These are phyloP conservation scores for Leptographium procerum DNA, from an alignment of 2,329 filamentous ascomycete genomes.

Conservation along the genomic window DNA sequence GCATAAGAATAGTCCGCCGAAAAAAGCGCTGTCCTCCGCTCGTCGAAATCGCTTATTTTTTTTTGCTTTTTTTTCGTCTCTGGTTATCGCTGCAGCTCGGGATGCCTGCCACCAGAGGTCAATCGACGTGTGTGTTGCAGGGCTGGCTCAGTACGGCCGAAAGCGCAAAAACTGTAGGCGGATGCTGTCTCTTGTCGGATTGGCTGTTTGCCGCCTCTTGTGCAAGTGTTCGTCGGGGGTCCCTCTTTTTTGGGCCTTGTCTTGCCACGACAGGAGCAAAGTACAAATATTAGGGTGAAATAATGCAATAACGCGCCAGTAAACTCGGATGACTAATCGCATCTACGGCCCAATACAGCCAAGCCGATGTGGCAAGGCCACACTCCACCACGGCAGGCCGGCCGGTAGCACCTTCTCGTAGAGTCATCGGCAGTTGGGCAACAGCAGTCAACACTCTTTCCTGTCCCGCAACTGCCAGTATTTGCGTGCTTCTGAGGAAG, in stretches of 20 bases:
- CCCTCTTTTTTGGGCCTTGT: background rate
- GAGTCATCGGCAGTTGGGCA: background rate
- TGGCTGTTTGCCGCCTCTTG: background rate
- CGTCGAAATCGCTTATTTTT: background rate
- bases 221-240: background rate
- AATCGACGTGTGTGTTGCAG: background rate
- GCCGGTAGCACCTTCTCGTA: background rate
- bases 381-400: background rate
- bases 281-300: background rate
- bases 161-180: background rate
- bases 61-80: background rate
- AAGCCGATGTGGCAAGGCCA: background rate
- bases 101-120: background rate
- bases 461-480: background rate
- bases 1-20: conserved; percentile 1
- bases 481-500: background rate
- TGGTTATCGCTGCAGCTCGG: background rate
- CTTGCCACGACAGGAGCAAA: background rate
- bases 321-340: background rate
- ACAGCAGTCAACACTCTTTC: background rate
- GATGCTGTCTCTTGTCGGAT: background rate
- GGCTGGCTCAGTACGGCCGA: background rate
- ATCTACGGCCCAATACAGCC: background rate
- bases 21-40: background rate
- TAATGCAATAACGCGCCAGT: background rate